Conservation (phyloP, 331 rosid species). For the Cydonia oblonga region DNA sequence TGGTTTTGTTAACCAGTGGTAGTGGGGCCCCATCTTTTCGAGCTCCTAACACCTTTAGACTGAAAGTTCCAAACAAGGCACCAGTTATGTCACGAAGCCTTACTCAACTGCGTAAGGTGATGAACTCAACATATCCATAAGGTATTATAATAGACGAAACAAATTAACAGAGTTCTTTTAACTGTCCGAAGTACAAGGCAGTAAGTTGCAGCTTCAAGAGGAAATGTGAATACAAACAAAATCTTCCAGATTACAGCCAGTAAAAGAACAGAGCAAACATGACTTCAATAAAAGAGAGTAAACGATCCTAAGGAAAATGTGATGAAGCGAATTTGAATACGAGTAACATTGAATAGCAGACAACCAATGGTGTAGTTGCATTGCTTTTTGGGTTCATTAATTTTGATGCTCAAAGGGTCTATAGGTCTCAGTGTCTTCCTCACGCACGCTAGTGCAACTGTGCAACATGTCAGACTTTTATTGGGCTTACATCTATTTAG, state of each 20-base stretch:
- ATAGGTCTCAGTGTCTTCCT: not conserved
- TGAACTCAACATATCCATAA: not conserved
- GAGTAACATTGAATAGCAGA: not conserved
- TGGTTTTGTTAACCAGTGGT: conserved; percentile 78
- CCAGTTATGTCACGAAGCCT: not conserved
- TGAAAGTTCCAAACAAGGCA: conserved; percentile 25
- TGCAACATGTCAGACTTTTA: too few species aligned
- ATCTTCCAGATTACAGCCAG: not conserved
- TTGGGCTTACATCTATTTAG: too few species aligned
- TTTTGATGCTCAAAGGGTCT: not conserved
- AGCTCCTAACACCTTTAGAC: conserved; percentile 64
- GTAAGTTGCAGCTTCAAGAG: not conserved
- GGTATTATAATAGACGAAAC: not conserved
- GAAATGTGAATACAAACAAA: not conserved
- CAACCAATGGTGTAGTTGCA: not conserved
- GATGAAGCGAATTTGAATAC: not conserved
- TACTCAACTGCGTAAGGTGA: not conserved
- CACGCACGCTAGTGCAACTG: not conserved
- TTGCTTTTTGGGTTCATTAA: too few species aligned
- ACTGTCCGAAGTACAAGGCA: not conserved
- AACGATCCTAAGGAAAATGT: not conserved
- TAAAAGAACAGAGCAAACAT: not conserved
- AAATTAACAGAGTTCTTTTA: not conserved
- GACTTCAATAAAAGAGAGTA: not conserved
- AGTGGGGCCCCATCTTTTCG: conserved; percentile 63